Evolutionary conservation across 2,329 filamentous ascomycete genomes (phyloP).

Genomic region (Metarhizium humberi): DNA sequence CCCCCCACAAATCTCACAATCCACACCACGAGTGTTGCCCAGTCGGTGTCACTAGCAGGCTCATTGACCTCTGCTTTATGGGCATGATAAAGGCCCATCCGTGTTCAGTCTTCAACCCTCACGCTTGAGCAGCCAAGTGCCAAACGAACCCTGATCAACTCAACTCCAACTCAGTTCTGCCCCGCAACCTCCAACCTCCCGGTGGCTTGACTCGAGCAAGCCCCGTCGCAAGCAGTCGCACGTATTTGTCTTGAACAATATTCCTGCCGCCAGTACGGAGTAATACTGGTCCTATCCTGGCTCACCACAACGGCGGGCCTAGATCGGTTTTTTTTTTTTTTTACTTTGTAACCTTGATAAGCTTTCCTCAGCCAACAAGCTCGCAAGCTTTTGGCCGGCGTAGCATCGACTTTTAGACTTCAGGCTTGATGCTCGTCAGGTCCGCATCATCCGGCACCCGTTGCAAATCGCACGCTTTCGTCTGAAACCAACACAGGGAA

Average conservation of each 20-base stretch:
- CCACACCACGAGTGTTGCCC: not conserved
- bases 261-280: too few relatives aligned
- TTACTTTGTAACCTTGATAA: not conserved
- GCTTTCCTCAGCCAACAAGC: not conserved
- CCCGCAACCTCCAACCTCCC: not conserved
- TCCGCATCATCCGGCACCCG: not conserved
- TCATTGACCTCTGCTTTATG: not conserved
- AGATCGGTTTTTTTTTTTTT: not conserved
- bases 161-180: not conserved
- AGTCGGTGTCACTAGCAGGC: not conserved
- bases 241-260: not conserved
- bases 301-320: not conserved
- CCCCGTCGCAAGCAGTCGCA: conserved; percentile 4
- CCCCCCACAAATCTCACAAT: not conserved
- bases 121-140: not conserved
- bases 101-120: not conserved
- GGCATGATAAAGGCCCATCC: too few relatives aligned
- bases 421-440: not conserved
- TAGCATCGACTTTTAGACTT: not conserved
- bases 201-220: conserved; percentile 6
- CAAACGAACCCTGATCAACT: not conserved
- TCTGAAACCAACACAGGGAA: conserved; percentile 3
- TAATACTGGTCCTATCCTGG: not conserved
- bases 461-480: not conserved
- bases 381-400: not conserved